Conservation (phyloP, 768 basidiomycete species). For the Kwoniella sp. region DNA sequence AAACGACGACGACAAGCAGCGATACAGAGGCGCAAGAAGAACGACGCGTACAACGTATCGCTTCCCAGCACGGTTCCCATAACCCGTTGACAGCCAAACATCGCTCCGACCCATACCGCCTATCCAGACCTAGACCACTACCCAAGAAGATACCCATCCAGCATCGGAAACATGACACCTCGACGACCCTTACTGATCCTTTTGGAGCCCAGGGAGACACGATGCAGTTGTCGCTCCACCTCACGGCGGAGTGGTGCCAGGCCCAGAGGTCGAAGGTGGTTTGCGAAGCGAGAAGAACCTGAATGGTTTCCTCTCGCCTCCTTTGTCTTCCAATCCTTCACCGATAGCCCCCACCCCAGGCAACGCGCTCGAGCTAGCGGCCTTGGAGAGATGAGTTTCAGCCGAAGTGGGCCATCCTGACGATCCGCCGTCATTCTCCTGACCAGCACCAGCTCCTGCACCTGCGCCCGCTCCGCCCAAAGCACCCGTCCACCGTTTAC, state of each 20-base stretch:
- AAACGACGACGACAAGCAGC: too few relatives aligned
- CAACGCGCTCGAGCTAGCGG: conserved; percentile 1
- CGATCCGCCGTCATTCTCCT: conserved; percentile 9
- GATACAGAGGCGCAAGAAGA: too few relatives aligned
- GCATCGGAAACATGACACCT: too few relatives aligned
- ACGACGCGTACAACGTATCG: too few relatives aligned
- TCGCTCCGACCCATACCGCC: too few relatives aligned
- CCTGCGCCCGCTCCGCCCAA: background rate
- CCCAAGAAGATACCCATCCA: too few relatives aligned
- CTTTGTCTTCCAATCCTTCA: background rate
- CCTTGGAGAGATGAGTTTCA: background rate
- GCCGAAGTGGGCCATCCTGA: conserved; percentile 16
- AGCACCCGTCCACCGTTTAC: conserved; percentile 18
- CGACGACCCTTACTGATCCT: too few relatives aligned
- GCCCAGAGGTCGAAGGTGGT: background rate
- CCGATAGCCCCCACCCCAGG: background rate
- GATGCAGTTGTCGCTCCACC: background rate
- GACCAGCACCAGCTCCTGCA: too few relatives aligned
- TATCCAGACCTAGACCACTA: too few relatives aligned
- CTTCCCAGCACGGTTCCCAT: too few relatives aligned
- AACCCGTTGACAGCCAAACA: too few relatives aligned
- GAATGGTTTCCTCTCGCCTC: conserved; percentile 22
- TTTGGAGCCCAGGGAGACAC: too few relatives aligned
- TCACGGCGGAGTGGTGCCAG: conserved; percentile 18
- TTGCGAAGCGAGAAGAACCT: conserved; percentile 30